Conservation (phyloP, 805 yeast species). For the Helenozyma baotianmanensis region DNA sequence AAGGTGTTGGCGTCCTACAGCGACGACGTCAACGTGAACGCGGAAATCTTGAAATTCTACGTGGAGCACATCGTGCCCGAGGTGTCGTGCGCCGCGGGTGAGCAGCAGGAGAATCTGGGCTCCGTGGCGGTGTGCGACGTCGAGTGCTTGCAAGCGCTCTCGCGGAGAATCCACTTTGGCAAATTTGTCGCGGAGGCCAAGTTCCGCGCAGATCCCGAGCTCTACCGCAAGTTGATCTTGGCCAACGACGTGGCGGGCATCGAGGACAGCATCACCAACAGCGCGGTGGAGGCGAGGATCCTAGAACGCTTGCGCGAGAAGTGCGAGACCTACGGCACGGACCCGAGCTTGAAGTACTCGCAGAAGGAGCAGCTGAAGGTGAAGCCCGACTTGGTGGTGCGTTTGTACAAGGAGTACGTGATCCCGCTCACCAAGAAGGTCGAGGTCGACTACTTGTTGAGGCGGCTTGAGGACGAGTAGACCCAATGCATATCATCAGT, state of each 20-base stretch:
- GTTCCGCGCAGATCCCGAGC: slow-evolving; percentile 61
- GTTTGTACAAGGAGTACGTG: slow-evolving; percentile 79
- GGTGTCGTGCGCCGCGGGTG: slow-evolving; percentile 61
- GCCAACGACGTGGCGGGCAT: slow-evolving; percentile 67
- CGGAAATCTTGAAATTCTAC: slow-evolving; percentile 62
- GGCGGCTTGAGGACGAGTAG: slow-evolving; percentile 41
- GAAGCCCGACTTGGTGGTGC: slow-evolving; percentile 75
- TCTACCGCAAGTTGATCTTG: slow-evolving; percentile 60
- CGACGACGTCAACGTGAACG: slow-evolving; percentile 71
- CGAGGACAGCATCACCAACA: slow-evolving; percentile 76
- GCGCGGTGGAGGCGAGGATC: slow-evolving; percentile 81
- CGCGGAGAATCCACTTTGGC: slow-evolving; percentile 94
- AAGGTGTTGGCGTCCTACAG: slow-evolving; percentile 70
- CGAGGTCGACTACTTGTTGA: slow-evolving; percentile 84
- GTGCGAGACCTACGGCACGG: slow-evolving; percentile 84
- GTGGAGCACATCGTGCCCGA: slow-evolving; percentile 71
- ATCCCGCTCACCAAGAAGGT: slow-evolving; percentile 95
- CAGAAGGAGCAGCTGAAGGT: slow-evolving; percentile 71
- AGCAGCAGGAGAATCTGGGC: slow-evolving; percentile 83
- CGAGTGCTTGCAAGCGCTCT: slow-evolving; percentile 79
- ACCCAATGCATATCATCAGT: background rate
- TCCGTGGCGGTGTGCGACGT: slow-evolving; percentile 83
- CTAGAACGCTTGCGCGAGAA: slow-evolving; percentile 72
- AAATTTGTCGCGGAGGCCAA: slow-evolving; percentile 97
- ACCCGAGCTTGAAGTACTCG: slow-evolving; percentile 71